Base-by-base conservation (phyloP, 2,329 filamentous ascomycete species). In the Falciphora oryzae region DNA sequence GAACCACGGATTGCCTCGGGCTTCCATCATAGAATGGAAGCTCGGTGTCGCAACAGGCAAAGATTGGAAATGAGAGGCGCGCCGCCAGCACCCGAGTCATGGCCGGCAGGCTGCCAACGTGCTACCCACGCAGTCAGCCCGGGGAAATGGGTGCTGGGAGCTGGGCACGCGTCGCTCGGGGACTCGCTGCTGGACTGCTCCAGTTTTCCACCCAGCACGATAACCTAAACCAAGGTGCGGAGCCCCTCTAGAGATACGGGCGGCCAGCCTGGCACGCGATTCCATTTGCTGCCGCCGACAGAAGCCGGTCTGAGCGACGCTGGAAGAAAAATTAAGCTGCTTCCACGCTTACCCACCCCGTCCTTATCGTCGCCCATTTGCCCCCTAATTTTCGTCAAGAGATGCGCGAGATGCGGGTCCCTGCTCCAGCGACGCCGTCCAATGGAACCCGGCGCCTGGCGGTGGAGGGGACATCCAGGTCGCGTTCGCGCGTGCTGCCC, bases 41-140 rank as follows among this genome's bases (percentile, higher is more conserved):
- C 44, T 53, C 44, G 44, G 44, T 53, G 44, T 53, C 44, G 44
- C 44, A 53, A 53, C 44, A 53, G 44, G 44, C 44, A 53, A 25
- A 11, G 44, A 53, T n/a, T 53, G 44, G 18, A 53, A 25, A 25
- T 25, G 44, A 11, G 1, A n/a, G 8, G 22, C 44, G 32, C 32
- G 44, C 18, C 44, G 44, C 44, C 2, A 53, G 44, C 22, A 25
- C 44, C 44, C 44, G 44, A 53, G 44, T 53, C 44, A 53, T 53
- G 44, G 44, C 16, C 16, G 22, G 44, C 44, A 50, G 16, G 44
- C 16, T n/a, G 11, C 44, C 16, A n/a, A 44, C 38, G 4, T 44
- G 38, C 44, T 53, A 7, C 18, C 44, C 44, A 22, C n/a, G 22
- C 38, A 44, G 44, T 10, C 22, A 25, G 44, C 22, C 44, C 44